These are phyloP conservation scores for Lentinula detonsa DNA, from an alignment of 768 basidiomycete species.

Conservation along the genomic window DNA sequence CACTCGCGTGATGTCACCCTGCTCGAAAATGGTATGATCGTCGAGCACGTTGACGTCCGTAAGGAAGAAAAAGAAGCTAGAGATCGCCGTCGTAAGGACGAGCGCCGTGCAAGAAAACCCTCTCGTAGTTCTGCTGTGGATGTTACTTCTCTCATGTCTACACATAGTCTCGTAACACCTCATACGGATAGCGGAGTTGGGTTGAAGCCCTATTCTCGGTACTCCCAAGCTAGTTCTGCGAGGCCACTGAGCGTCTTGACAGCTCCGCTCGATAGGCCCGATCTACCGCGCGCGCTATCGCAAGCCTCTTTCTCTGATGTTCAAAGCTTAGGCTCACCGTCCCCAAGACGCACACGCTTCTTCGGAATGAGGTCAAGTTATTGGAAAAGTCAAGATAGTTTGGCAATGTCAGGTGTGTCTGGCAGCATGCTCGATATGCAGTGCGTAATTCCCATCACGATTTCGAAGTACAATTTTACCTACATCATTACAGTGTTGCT, in stretches of 20 bases:
- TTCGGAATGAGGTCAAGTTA: constrained; percentile 72
- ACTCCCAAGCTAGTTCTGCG: constrained; percentile 42
- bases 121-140: constrained; percentile 69
- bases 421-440: constrained; percentile 94
- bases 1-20: constrained; percentile 72
- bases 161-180: constrained; percentile 44
- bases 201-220: constrained; percentile 52
- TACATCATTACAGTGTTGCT: constrained; percentile 50
- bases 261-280: constrained; percentile 51
- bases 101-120: constrained; percentile 65
- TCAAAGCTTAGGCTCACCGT: constrained; percentile 63
- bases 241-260: constrained; percentile 61
- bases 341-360: constrained; percentile 69
- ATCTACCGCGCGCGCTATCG: constrained; percentile 63
- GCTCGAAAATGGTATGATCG: constrained; percentile 84
- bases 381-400: constrained; percentile 76
- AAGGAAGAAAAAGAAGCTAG: constrained; percentile 73
- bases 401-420: constrained; percentile 74
- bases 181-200: constrained; percentile 55
- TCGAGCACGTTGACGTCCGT: constrained; percentile 81
- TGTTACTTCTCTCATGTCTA: constrained; percentile 68
- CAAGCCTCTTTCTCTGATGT: constrained; percentile 79
- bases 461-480: not conserved
- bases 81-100: constrained; percentile 65
- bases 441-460: constrained; percentile 38